Evolutionary conservation across 2,329 filamentous ascomycete genomes (phyloP), one percentile per base, ranked within the genome.

Genomic region (Exserohilum rostratum): DNA sequence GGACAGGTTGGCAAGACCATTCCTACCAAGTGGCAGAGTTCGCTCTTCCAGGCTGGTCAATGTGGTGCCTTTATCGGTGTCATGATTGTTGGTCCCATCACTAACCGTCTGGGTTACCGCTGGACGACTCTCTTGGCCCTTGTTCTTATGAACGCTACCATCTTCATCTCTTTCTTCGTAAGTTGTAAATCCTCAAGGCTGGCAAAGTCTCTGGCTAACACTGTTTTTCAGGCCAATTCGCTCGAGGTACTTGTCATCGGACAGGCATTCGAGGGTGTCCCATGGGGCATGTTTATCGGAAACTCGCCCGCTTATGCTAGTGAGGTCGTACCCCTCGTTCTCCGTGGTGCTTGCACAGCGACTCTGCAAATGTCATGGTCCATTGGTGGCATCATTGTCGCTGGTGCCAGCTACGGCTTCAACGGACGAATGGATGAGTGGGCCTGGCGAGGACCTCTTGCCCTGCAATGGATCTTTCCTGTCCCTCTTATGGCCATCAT

Each of bases 311-410:
- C 85, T 6, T 87, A 87, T 72, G 84, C 80, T 64, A 74, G 73
- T 62, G 85, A 87, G 70, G 84, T 87, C 49, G 83, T 86, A 3
- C 85, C 85, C 3, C 78, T 87, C 45, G 75, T 74, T 61, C 73
- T 87, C 52, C 75, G 84, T 68, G 85, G 81, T 48, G 80, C 82
- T 10, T 80, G 79, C 2, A 87, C 85, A 3, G 81, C 84, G 67
- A 86, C 83, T 77, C 65, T 87, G 62, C 84, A 87, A 70, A 85
- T 87, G 83, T 84, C 83, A 73, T 87, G 84, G 84, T 82, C 84
- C 15, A 83, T 87, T 64, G 85, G 84, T 20, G 68, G 73, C 30
- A 87, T 87, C 70, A 84, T 87, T 49, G 84, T 87, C 31, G 83
- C 80, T 33, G 84, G 71, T 46, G 79, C 83, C 53, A 82, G 80